Conservation (phyloP, 2,329 filamentous ascomycete species). For the Zasmidium angulare region DNA sequence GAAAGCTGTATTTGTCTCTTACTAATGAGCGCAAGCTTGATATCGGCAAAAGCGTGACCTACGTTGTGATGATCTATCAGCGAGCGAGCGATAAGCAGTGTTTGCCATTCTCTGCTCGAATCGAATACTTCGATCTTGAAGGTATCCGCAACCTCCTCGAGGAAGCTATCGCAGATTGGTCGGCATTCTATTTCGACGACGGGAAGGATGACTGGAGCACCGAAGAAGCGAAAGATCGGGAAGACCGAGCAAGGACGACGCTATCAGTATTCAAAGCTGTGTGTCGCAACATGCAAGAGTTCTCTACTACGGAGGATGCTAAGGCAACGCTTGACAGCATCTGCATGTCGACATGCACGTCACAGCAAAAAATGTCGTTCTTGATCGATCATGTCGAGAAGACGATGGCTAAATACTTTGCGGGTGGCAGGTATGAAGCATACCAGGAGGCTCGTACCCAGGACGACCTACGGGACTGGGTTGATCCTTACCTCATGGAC, state of each 20-base stretch:
- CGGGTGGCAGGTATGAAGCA: neutral
- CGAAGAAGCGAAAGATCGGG: slow-evolving; percentile 5
- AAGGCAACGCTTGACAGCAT: neutral
- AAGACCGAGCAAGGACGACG: slow-evolving; percentile 9
- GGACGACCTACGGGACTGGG: neutral
- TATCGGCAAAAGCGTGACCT: slow-evolving; percentile 22
- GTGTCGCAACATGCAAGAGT: slow-evolving; percentile 16
- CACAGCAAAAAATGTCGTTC: neutral
- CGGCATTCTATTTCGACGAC: slow-evolving; percentile 11
- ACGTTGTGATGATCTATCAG: slow-evolving; percentile 17
- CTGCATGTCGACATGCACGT: neutral
- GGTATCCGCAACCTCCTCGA: slow-evolving; percentile 10
- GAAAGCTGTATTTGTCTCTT: neutral
- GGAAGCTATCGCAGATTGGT: slow-evolving; percentile 13
- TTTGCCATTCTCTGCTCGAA: slow-evolving; percentile 13
- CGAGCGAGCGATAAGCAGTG: slow-evolving; percentile 10
- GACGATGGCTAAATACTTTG: neutral
- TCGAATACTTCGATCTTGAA: slow-evolving; percentile 16
- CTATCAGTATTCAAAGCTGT: slow-evolving; percentile 16
- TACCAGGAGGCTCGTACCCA: neutral
- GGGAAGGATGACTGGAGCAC: slow-evolving; percentile 20
- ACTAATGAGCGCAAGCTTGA: neutral
- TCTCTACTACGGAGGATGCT: neutral
- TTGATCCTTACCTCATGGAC: neutral
- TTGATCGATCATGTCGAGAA: neutral